A percentile compares a stretch with the other conserved stretches of the same genome.
phyloP scores from a whole-genome alignment of 176 grass and related monocot genomes.

The Bothriochloa decipiens region DNA sequence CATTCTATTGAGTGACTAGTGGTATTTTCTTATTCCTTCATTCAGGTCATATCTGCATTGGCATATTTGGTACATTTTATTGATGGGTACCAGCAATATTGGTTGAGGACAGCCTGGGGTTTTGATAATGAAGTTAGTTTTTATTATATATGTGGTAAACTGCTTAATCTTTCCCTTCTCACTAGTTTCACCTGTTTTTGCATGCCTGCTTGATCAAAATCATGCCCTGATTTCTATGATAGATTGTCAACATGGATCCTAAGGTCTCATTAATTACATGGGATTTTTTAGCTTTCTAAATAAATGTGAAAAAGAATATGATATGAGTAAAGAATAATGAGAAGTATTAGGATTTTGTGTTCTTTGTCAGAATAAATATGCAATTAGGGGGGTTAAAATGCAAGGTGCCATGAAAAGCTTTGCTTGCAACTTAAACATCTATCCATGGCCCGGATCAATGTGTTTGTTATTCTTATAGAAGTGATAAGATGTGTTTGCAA shows the following conservation, averaged over 20 bases:
- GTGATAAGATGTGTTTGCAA: neutral
- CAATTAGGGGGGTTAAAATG: constrained; percentile 2
- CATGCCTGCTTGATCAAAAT: constrained; percentile 24
- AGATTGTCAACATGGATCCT: constrained; percentile 7
- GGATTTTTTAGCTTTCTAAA: constrained; percentile 2
- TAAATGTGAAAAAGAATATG: neutral
- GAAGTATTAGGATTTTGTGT: neutral
- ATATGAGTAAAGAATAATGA: neutral
- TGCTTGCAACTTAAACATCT: constrained; percentile 2
- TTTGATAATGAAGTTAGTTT: constrained; percentile 98
- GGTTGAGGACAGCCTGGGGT: constrained; percentile 82
- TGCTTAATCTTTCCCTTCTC: constrained; percentile 40
- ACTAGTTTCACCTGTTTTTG: constrained; percentile 27
- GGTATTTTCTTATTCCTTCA: constrained; percentile 35
- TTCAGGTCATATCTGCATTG: constrained; percentile 86
- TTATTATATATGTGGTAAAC: constrained; percentile 99
- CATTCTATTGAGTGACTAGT: constrained; percentile 38
- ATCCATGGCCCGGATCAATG: neutral
- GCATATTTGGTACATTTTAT: constrained; percentile 91
- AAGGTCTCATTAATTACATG: constrained; percentile 8
- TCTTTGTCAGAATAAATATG: neutral
- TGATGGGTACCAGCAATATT: constrained; percentile 90
- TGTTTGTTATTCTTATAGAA: neutral
- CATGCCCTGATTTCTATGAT: neutral
- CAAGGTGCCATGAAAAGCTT: neutral